phyloP scores from a whole-genome alignment of 2,329 filamentous ascomycete species.

The Pseudodiploospora longispora region DNA sequence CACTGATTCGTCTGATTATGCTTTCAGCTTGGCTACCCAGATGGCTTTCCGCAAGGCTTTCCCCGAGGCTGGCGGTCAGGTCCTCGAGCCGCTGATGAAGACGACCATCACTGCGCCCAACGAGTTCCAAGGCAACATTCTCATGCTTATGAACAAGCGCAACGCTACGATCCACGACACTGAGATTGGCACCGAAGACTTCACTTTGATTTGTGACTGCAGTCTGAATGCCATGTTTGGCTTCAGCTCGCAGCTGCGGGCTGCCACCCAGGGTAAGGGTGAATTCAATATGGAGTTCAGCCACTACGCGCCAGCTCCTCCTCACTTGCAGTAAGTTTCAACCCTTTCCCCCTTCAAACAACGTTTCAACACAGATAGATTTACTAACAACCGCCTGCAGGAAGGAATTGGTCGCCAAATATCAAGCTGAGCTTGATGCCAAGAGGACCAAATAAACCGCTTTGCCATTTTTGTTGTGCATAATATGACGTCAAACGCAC shows the following conservation, averaged over 20 bases:
- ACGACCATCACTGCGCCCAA: conserved; percentile 91
- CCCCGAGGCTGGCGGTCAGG: conserved; percentile 66
- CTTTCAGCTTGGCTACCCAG: conserved; percentile 90
- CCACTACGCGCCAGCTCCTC: conserved; percentile 82
- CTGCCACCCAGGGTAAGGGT: conserved; percentile 94
- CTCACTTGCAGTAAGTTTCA: conserved; percentile 72
- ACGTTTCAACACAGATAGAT: not conserved
- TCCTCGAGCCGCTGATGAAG: conserved; percentile 97
- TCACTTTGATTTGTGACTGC: conserved; percentile 86
- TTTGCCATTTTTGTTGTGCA: no score
- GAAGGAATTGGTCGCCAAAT: conserved; percentile 51
- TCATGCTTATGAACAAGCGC: conserved; percentile 93
- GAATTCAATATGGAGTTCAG: conserved; percentile 99
- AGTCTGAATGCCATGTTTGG: conserved; percentile 97
- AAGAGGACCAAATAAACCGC: conserved; percentile 44
- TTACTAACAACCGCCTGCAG: conserved; percentile 24
- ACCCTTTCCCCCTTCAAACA: not conserved
- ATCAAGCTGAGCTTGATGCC: conserved; percentile 49
- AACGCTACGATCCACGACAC: conserved; percentile 93
- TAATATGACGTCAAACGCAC: not conserved
- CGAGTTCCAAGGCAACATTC: conserved; percentile 95
- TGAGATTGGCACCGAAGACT: conserved; percentile 88
- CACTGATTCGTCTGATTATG: conserved; percentile 93
- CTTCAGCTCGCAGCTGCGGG: conserved; percentile 83
- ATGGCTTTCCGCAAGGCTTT: conserved; percentile 97